phyloP scores from a whole-genome alignment of 2,329 filamentous ascomycete species.

The Bipolaris victoriae region DNA sequence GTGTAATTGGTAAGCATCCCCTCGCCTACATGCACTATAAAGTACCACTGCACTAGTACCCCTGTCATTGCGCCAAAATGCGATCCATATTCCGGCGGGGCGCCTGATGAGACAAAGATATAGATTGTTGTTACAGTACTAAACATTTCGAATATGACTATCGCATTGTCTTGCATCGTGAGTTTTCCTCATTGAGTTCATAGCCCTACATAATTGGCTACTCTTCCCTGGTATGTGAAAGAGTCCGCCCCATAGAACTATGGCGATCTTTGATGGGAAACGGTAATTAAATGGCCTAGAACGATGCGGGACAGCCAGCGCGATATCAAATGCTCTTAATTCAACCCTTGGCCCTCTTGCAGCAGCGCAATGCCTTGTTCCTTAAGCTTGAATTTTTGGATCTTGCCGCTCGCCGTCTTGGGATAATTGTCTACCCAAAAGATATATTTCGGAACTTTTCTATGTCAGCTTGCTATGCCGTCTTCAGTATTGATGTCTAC shows the following conservation, averaged over 20 bases:
- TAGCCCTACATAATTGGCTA: too few relatives aligned
- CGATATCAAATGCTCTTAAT: background rate
- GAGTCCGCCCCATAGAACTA: too few relatives aligned
- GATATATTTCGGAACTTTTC: conserved; percentile 76
- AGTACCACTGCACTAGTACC: background rate
- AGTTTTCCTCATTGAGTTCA: background rate
- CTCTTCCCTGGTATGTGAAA: too few relatives aligned
- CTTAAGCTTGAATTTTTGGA: conserved; percentile 88
- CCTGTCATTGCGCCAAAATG: background rate
- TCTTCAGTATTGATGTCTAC: conserved; percentile 27
- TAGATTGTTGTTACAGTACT: background rate
- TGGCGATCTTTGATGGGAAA: background rate
- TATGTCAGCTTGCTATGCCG: background rate
- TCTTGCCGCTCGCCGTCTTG: conserved; percentile 96
- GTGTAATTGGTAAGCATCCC: background rate
- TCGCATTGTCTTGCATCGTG: background rate
- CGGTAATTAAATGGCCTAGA: background rate
- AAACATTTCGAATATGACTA: background rate
- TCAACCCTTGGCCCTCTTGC: conserved; percentile 31
- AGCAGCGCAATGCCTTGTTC: conserved; percentile 61
- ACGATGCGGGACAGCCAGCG: too few relatives aligned
- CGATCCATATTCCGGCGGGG: too few relatives aligned
- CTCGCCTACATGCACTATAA: background rate
- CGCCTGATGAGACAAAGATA: background rate
- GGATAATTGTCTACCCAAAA: conserved; percentile 87